Conservation (phyloP, 2,329 filamentous ascomycete species). For the Calonectria pteridis region DNA sequence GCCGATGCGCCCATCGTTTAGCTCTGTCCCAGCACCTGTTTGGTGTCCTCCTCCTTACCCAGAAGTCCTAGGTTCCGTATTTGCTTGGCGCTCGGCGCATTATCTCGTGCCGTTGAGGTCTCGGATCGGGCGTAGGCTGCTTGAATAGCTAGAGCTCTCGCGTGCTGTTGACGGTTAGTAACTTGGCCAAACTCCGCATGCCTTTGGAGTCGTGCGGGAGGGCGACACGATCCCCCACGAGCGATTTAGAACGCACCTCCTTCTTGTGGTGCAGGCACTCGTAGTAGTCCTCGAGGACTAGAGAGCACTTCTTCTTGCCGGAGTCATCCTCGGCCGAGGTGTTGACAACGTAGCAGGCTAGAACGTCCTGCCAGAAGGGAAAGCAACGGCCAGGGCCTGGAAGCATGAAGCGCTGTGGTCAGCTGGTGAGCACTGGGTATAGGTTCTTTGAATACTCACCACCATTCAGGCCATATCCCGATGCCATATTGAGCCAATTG, state of each 20-base stretch:
- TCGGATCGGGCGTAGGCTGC: conserved; percentile 86
- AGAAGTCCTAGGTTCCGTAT: conserved; percentile 89
- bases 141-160: conserved; percentile 83
- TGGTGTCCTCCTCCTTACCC: conserved; percentile 84
- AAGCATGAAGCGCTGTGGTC: conserved; percentile 33
- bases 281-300: conserved; percentile 94
- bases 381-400: conserved; percentile 84
- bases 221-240: neutral
- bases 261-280: conserved; percentile 99
- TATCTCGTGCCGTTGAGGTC: conserved; percentile 80
- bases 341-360: conserved; percentile 98
- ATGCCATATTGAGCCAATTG: conserved; percentile 73
- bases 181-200: neutral
- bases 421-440: conserved; percentile 31
- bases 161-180: conserved; percentile 67
- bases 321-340: conserved; percentile 81
- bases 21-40: conserved; percentile 64
- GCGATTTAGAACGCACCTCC: conserved; percentile 75
- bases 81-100: conserved; percentile 84
- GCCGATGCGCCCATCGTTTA: conserved; percentile 32
- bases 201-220: neutral
- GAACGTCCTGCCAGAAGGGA: conserved; percentile 99
- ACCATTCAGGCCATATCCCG: conserved; percentile 84
- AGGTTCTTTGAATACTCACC: conserved; percentile 64
- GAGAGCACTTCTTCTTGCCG: conserved; percentile 89